phyloP scores from a whole-genome alignment of 257 asterid genomes.

The Knoxia roxburghii region DNA sequence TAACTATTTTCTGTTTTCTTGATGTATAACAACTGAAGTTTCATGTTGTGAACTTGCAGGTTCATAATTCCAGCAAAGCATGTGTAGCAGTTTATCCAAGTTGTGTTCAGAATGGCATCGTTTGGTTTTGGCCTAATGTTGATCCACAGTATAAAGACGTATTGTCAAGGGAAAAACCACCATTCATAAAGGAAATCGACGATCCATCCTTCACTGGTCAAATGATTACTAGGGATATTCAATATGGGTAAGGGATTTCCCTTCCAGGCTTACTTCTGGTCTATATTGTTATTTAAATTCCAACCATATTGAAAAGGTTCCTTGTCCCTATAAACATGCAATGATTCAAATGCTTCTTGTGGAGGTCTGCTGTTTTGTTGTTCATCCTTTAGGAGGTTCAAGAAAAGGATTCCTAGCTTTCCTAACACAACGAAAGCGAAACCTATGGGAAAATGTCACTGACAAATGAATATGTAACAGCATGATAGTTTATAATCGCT shows the following conservation, averaged over 20 bases:
- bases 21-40: constrained; percentile 10
- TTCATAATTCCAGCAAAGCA: constrained; percentile 74
- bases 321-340: background rate
- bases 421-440: background rate
- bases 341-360: background rate
- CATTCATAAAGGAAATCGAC: constrained; percentile 76
- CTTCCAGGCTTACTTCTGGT: constrained; percentile 7
- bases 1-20: background rate
- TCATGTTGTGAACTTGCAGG: constrained; percentile 32
- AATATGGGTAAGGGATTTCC: constrained; percentile 55
- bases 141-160: constrained; percentile 61
- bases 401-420: background rate
- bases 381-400: background rate
- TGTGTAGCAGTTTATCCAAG: constrained; percentile 83
- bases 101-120: constrained; percentile 72
- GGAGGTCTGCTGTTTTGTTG: too few species aligned
- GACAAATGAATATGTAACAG: background rate
- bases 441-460: background rate
- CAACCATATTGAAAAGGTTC: background rate
- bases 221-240: constrained; percentile 65
- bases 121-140: constrained; percentile 94
- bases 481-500: background rate
- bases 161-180: constrained; percentile 55
- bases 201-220: constrained; percentile 58
- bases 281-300: background rate